Conservation (phyloP, 352 stramenopile genomes). For the Phytophthora pisi region DNA sequence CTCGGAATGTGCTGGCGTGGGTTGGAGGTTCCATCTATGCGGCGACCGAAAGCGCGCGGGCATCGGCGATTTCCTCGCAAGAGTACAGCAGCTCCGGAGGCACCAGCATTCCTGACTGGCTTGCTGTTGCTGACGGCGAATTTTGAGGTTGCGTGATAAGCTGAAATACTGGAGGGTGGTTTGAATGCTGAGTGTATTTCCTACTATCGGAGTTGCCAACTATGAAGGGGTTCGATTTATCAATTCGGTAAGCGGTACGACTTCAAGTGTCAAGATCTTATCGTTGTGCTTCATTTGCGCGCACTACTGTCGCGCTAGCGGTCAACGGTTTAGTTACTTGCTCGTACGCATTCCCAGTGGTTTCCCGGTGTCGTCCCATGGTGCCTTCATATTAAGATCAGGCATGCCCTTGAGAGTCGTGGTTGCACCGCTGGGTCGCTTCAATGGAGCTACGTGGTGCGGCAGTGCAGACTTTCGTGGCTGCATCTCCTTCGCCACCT, state of each 20-base stretch:
- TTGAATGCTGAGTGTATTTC: slow-evolving; percentile 30
- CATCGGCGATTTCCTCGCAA: slow-evolving; percentile 50
- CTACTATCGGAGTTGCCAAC: slow-evolving; percentile 21
- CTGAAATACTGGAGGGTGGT: neutral
- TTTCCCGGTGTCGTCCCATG: slow-evolving; percentile 78
- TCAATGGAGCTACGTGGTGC: slow-evolving; percentile 82
- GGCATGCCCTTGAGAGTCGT: slow-evolving; percentile 68
- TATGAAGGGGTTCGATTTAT: slow-evolving; percentile 16
- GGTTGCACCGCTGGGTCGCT: slow-evolving; percentile 45
- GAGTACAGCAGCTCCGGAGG: slow-evolving; percentile 54
- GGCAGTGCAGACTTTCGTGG: slow-evolving; percentile 72
- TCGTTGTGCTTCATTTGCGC: slow-evolving; percentile 11
- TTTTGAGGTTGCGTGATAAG: neutral
- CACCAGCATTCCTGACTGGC: slow-evolving; percentile 62
- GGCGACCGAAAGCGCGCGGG: slow-evolving; percentile 54
- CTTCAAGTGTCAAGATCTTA: slow-evolving; percentile 3
- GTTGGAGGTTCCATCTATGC: slow-evolving; percentile 81
- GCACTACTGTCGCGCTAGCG: slow-evolving; percentile 7
- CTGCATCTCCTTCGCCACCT: slow-evolving; percentile 51
- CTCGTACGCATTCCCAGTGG: slow-evolving; percentile 64
- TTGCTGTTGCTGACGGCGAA: slow-evolving; percentile 51
- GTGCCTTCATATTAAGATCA: slow-evolving; percentile 73
- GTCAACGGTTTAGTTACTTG: slow-evolving; percentile 31
- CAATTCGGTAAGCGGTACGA: slow-evolving; percentile 1
- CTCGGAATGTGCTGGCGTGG: slow-evolving; percentile 77